Conservation (phyloP, 805 yeast species). For the Nakazawaea populi region DNA sequence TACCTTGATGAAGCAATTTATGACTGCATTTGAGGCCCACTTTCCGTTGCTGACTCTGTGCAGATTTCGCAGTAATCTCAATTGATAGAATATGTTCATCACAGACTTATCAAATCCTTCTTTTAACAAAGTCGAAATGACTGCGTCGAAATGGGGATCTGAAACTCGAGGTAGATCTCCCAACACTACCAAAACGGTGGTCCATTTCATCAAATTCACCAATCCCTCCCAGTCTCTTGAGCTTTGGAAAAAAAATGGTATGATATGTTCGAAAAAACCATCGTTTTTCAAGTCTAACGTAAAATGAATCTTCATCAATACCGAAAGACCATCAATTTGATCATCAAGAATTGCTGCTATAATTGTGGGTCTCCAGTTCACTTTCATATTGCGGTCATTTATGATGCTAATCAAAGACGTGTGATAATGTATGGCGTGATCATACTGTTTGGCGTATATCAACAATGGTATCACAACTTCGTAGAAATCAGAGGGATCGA, state of each 20-base stretch:
- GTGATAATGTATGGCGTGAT: constrained; percentile 3
- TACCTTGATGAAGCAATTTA: not conserved
- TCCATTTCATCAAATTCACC: constrained; percentile 7
- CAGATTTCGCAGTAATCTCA: not conserved
- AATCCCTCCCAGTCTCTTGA: not conserved
- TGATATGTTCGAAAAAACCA: constrained; percentile 6
- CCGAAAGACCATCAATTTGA: not conserved
- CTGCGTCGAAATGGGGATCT: not conserved
- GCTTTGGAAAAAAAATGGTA: not conserved
- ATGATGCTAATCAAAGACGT: not conserved
- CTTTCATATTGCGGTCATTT: not conserved
- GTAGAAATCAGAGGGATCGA: constrained; percentile 1
- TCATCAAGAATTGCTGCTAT: not conserved
- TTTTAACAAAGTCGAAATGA: constrained; percentile 17
- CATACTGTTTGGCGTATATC: not conserved
- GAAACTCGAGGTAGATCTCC: constrained; percentile 4
- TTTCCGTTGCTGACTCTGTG: not conserved
- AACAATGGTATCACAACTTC: constrained; percentile 1
- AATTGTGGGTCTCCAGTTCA: constrained; percentile 8
- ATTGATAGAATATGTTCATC: constrained; percentile 19
- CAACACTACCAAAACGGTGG: not conserved
- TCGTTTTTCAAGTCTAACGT: constrained; percentile 1
- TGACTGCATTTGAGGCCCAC: constrained; percentile 3
- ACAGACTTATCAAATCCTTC: constrained; percentile 50
- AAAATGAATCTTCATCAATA: constrained; percentile 4